These are phyloP conservation scores for Claviceps paspali DNA, from an alignment of 2,329 filamentous ascomycete species.

Conservation along the genomic window DNA sequence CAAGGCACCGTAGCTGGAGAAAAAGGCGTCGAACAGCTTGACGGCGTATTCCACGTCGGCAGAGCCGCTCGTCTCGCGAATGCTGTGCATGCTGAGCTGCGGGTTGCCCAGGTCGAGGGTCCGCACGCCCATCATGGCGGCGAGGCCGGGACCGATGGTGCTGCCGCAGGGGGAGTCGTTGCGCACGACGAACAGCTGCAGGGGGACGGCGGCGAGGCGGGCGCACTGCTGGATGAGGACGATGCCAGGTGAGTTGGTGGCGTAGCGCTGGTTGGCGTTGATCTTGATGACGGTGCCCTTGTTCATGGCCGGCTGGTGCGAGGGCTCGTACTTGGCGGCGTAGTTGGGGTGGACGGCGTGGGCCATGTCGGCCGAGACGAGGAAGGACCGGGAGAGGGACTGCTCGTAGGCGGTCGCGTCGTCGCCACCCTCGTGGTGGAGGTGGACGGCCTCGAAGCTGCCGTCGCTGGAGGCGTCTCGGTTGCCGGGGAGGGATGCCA, in stretches of 20 bases:
- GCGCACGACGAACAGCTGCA: slow-evolving; percentile 90
- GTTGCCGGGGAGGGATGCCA: slow-evolving; percentile 61
- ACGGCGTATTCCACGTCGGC: slow-evolving; percentile 79
- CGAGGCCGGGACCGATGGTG: slow-evolving; percentile 95
- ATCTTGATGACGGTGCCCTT: slow-evolving; percentile 93
- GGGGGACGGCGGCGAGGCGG: slow-evolving; percentile 55
- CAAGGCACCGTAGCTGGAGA: slow-evolving; percentile 66
- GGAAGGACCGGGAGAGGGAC: slow-evolving; percentile 77
- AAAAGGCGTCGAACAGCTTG: slow-evolving; percentile 76
- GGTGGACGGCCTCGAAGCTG: slow-evolving; percentile 38
- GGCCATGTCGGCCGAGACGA: slow-evolving; percentile 94
- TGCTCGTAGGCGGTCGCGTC: slow-evolving; percentile 80
- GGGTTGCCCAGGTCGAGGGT: slow-evolving; percentile 90
- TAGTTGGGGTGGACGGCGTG: slow-evolving; percentile 96
- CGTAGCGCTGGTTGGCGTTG: slow-evolving; percentile 94
- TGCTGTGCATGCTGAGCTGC: slow-evolving; percentile 93
- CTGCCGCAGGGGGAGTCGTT: slow-evolving; percentile 92
- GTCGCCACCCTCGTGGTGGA: slow-evolving; percentile 45
- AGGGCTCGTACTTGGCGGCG: slow-evolving; percentile 73
- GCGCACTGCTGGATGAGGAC: slow-evolving; percentile 84
- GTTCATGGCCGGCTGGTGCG: slow-evolving; percentile 91
- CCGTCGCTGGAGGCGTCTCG: slow-evolving; percentile 51
- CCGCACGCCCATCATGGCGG: slow-evolving; percentile 68
- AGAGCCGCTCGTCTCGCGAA: slow-evolving; percentile 79
- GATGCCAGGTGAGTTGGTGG: slow-evolving; percentile 90